A percentile compares a stretch with the other conserved stretches of the same genome.
Evolutionary conservation across 495 filamentous ascomycete species (phyloP).

Genomic region (Poronia punctata): DNA sequence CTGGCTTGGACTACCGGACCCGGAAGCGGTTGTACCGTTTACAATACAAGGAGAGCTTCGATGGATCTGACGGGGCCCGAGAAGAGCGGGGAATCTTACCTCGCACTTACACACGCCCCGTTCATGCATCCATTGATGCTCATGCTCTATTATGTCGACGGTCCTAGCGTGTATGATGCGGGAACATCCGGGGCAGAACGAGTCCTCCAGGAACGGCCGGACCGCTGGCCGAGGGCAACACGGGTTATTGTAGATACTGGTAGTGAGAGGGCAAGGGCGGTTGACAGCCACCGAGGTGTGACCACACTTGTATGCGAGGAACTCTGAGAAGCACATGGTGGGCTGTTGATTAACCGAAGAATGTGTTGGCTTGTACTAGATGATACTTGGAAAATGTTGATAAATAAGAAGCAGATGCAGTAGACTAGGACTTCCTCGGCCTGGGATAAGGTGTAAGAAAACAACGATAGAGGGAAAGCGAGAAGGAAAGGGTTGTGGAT

Average conservation of each 20-base stretch:
- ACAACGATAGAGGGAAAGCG: too few species aligned
- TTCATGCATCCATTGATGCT: constrained; percentile 43
- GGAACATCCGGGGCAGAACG: constrained; percentile 34
- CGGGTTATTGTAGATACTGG: constrained; percentile 23
- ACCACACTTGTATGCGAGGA: constrained; percentile 37
- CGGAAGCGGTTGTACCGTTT: too few species aligned
- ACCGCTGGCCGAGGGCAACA: constrained; percentile 23
- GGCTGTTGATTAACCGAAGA: background rate
- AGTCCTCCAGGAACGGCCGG: constrained; percentile 20
- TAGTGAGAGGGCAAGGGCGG: constrained; percentile 37
- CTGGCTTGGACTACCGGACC: too few species aligned
- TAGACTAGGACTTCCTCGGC: too few species aligned
- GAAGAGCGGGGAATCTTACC: constrained; percentile 29
- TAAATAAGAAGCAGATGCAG: background rate
- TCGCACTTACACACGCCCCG: constrained; percentile 36
- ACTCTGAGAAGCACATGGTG: constrained; percentile 39
- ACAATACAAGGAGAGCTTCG: constrained; percentile 1
- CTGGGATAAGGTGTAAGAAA: too few species aligned
- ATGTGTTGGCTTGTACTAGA: background rate
- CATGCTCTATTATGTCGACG: constrained; percentile 33
- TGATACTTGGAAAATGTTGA: background rate
- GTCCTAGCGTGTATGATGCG: constrained; percentile 32
- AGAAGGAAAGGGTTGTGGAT: too few species aligned
- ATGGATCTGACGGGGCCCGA: constrained; percentile 22
- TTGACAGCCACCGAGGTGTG: constrained; percentile 31